Evolutionary conservation across 805 yeast genomes (phyloP).

Genomic region (Torulaspora microellipsoides): DNA sequence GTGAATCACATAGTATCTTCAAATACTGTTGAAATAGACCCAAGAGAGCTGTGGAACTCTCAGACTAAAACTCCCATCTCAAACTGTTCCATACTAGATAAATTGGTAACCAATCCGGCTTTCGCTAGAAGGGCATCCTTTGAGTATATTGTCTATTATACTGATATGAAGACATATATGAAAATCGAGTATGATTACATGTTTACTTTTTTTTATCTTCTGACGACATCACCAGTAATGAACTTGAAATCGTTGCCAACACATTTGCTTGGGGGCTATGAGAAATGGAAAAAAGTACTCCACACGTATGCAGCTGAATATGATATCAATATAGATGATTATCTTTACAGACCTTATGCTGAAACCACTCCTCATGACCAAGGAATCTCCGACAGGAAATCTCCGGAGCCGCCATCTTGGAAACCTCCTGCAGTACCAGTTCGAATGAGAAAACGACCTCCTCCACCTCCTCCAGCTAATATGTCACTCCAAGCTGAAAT

Average conservation of each 20-base stretch:
- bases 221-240: conserved; percentile 22
- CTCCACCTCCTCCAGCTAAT: conserved; percentile 31
- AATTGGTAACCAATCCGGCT: conserved; percentile 22
- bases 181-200: conserved; percentile 32
- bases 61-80: conserved; percentile 30
- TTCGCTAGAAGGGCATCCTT: conserved; percentile 33
- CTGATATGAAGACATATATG: conserved; percentile 37
- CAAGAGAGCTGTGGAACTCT: conserved; percentile 31
- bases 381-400: background rate
- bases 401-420: conserved; percentile 16
- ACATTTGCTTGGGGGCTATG: conserved; percentile 42
- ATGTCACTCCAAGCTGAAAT: conserved; percentile 15
- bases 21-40: conserved; percentile 40
- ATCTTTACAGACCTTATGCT: conserved; percentile 15
- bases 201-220: conserved; percentile 29
- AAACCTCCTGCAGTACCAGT: conserved; percentile 27
- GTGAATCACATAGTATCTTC: conserved; percentile 38
- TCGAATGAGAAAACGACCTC: conserved; percentile 24
- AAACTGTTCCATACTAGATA: conserved; percentile 30
- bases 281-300: conserved; percentile 39
- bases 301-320: conserved; percentile 28
- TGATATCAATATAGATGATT: conserved; percentile 23
- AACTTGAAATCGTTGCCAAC: conserved; percentile 25
- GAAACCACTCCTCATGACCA: conserved; percentile 1
- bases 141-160: conserved; percentile 38